Evolutionary conservation across 441 rosid genomes (phyloP).

Genomic region (Populus tomentosa): DNA sequence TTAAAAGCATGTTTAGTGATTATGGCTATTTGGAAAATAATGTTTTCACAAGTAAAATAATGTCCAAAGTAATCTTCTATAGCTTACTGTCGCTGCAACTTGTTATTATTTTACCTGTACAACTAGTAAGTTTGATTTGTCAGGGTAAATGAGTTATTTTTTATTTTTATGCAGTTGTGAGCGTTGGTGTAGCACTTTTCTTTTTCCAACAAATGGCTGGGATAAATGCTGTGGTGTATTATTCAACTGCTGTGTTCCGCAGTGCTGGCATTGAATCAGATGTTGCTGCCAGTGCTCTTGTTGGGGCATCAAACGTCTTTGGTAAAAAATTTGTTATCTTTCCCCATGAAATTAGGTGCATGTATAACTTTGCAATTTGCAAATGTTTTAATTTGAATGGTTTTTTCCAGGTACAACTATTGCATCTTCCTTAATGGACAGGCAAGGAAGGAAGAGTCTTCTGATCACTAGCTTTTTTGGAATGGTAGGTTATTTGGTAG

Average conservation of each 20-base stretch:
- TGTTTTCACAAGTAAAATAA: neutral
- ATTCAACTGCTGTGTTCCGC: slow-evolving; percentile 94
- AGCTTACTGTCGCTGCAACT: neutral
- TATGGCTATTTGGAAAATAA: neutral
- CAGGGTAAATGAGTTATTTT: slow-evolving; percentile 4
- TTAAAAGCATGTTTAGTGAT: neutral
- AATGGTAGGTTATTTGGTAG: slow-evolving; percentile 50
- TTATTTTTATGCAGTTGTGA: slow-evolving; percentile 64
- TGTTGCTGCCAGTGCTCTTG: slow-evolving; percentile 98
- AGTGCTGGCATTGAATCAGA: slow-evolving; percentile 88
- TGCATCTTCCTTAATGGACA: slow-evolving; percentile 98
- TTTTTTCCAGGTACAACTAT: slow-evolving; percentile 71
- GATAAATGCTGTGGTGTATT: slow-evolving; percentile 95
- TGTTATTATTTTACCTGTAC: neutral
- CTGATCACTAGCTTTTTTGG: slow-evolving; percentile 81
- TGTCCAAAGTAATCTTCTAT: neutral
- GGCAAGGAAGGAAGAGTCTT: slow-evolving; percentile 92
- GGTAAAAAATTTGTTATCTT: slow-evolving; percentile 36
- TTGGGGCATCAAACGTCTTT: slow-evolving; percentile 94
- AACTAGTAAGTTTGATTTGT: neutral
- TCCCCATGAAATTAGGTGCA: neutral
- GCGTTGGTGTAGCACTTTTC: slow-evolving; percentile 96
- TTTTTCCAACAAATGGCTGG: slow-evolving; percentile 98
- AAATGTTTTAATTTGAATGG: neutral
- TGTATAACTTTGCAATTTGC: neutral